Conservation (phyloP, 2,329 filamentous ascomycete genomes). For the Fusarium camptoceras region DNA sequence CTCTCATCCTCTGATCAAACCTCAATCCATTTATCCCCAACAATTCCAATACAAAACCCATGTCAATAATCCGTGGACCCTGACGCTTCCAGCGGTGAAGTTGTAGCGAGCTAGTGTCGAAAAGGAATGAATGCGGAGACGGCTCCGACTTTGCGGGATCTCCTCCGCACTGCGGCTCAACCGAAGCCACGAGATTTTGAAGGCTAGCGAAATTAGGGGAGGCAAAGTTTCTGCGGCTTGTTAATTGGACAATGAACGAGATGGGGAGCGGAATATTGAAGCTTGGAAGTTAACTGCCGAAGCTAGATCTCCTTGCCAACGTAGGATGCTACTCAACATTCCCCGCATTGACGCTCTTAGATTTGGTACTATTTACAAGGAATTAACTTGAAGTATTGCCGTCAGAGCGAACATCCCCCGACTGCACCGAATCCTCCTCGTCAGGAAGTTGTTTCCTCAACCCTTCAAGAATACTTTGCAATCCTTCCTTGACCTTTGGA, state of each 20-base stretch:
- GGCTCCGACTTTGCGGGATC: constrained; percentile 20
- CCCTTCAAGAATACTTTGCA: constrained; percentile 20
- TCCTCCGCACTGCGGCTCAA: constrained; percentile 19
- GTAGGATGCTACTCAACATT: neutral
- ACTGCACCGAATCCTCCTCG: neutral
- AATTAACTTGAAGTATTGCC: neutral
- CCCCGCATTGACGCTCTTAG: neutral
- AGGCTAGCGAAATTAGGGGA: neutral
- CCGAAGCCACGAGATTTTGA: neutral
- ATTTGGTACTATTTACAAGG: neutral
- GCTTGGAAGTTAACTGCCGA: neutral
- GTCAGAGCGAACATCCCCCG: neutral
- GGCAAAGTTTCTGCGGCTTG: neutral
- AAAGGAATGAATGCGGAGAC: constrained; percentile 13
- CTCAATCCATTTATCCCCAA: neutral
- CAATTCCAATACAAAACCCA: neutral
- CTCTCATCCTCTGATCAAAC: neutral
- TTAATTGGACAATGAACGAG: neutral
- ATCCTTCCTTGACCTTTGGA: constrained; percentile 19
- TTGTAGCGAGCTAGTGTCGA: neutral
- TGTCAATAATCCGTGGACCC: too few species aligned
- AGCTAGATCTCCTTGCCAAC: neutral
- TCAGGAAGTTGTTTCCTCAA: constrained; percentile 23
- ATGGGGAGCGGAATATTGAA: neutral
- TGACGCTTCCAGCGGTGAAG: neutral